These are phyloP conservation scores for Penicillium sp. DNA, from an alignment of 2,329 filamentous ascomycete species.

Conservation along the genomic window DNA sequence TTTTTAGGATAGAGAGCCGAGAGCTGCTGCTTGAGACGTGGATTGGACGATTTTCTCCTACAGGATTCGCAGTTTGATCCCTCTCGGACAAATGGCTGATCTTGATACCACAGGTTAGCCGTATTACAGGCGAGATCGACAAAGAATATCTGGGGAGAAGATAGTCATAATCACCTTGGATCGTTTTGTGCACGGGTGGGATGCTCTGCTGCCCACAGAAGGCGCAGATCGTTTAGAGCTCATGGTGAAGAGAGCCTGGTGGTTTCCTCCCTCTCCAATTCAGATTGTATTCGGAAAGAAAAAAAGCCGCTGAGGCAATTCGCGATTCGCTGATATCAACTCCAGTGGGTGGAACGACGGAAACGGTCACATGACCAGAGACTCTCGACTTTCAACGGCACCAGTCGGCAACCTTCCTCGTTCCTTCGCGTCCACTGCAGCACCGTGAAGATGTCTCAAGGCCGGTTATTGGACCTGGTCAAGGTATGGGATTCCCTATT, in stretches of 20 bases:
- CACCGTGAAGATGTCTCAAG: conserved; percentile 44
- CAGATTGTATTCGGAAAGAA: neutral
- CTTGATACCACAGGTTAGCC: conserved; percentile 2
- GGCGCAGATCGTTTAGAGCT: conserved; percentile 26
- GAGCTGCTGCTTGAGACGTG: conserved; percentile 7
- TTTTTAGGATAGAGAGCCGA: conserved; percentile 20
- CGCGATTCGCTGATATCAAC: neutral
- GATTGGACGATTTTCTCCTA: no score
- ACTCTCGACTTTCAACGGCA: neutral
- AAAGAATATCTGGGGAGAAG: neutral
- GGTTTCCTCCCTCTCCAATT: neutral
- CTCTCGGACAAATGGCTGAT: neutral
- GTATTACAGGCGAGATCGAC: neutral
- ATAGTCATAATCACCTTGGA: conserved; percentile 17
- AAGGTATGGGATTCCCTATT: conserved; percentile 58
- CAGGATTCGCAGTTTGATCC: neutral
- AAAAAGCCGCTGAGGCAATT: neutral
- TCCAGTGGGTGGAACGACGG: neutral
- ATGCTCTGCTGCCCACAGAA: neutral
- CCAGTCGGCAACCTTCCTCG: neutral
- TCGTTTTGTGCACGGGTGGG: conserved; percentile 9
- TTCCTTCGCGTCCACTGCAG: neutral
- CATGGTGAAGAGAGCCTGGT: conserved; percentile 14
- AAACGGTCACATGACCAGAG: conserved; percentile 5
- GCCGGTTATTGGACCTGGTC: conserved; percentile 67